Base-by-base conservation (phyloP, 2,329 filamentous ascomycete genomes). In the Aspergillus luchuensis region DNA sequence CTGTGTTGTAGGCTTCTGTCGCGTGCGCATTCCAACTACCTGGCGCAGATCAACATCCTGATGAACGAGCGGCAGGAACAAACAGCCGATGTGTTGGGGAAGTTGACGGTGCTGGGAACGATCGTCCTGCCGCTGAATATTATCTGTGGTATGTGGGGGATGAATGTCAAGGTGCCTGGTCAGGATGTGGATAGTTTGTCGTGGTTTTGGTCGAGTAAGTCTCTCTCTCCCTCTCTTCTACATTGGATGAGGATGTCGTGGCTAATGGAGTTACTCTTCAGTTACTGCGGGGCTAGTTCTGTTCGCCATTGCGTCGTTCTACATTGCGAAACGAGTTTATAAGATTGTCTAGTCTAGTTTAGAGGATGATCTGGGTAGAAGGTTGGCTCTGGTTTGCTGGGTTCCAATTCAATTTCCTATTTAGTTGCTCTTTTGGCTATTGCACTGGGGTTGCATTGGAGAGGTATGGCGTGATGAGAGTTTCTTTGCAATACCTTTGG, bases 41-140 rank as follows among this genome's bases (percentile, higher is more conserved):
- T 99, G n/a, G 95, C 95, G 0, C 95, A 99, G 75, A 97, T 99
- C 80, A 98, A 97, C 77, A 97, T 98, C 70, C 88, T 92, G 71
- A 98, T 98, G 94, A 97, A 97, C 77, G 94, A 98, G 81, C 89
- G 95, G 50, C 91, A 96, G 74, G 94, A 99, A 76, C 89, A 96
- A 79, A 99, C 95, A 1, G 92, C 92, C 43, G 94, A 99, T 74
- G 92, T 97, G 1, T 85, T 99, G 11, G 93, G 93, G 65, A 97
- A 95, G 76, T 85, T 99, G 62, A 98, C 95, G 0, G 95, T 99
- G 1, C 83, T 99, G 1, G 95, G 95, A 66, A 99, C 95, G 5
- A 98, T 99, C 67, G 94, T 99, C 3, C 81, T 99, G 59, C 95
- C 95, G 10, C 97, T 99, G 93, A 99, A 99, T 75, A 96, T 99